Conservation (phyloP, 257 asterid species). For the Ballota nigra region DNA sequence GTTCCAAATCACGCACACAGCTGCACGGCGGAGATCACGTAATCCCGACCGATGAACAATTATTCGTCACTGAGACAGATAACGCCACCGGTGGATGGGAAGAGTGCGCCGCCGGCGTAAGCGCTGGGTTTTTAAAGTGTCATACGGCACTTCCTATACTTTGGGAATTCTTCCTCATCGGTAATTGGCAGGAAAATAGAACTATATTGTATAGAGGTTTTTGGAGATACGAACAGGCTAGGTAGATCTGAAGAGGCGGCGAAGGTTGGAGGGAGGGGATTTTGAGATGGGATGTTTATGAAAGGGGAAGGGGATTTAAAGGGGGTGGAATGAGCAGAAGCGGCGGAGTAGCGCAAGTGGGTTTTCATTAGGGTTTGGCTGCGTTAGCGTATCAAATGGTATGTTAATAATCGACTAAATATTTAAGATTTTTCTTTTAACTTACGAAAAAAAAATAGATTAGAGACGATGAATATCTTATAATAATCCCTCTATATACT, state of each 20-base stretch:
- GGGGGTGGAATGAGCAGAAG: not conserved
- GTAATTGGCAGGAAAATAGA: not conserved
- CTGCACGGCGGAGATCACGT: conserved; percentile 21
- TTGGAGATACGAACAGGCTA: not conserved
- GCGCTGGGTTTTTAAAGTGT: conserved; percentile 54
- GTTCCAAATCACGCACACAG: conserved; percentile 68
- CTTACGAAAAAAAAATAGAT: too few species aligned
- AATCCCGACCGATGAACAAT: conserved; percentile 45
- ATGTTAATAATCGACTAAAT: too few species aligned
- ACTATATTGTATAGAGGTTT: not conserved
- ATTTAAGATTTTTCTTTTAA: too few species aligned
- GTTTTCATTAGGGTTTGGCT: not conserved
- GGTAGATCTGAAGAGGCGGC: too few species aligned
- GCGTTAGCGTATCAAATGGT: not conserved
- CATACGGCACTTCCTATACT: conserved; percentile 94
- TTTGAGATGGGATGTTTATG: not conserved
- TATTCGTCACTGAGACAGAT: conserved; percentile 26
- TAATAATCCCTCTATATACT: too few species aligned
- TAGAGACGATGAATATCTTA: too few species aligned
- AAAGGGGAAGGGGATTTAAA: not conserved
- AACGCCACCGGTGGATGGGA: conserved; percentile 45
- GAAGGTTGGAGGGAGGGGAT: not conserved
- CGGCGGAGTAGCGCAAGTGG: not conserved
- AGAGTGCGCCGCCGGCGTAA: conserved; percentile 14
- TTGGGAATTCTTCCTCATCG: conserved; percentile 76